Conservation (phyloP, 2,329 filamentous ascomycete genomes). For the Exophiala calicioides region DNA sequence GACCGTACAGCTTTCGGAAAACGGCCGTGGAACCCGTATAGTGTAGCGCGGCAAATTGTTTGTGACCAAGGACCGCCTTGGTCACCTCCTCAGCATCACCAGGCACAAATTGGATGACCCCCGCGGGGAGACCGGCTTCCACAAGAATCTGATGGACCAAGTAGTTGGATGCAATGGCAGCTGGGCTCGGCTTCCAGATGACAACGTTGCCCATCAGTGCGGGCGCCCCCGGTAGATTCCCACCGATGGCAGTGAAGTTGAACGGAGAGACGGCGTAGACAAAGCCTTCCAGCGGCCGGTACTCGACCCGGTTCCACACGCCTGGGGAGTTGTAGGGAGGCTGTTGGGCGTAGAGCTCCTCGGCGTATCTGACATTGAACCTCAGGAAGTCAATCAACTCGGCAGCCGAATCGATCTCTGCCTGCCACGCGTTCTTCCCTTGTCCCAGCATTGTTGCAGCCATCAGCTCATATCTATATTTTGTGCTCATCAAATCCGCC, state of each 20-base stretch:
- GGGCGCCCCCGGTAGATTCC: conserved; percentile 75
- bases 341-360: conserved; percentile 86
- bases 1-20: conserved; percentile 80
- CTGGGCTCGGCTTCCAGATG: conserved; percentile 85
- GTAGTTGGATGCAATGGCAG: conserved; percentile 79
- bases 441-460: conserved; percentile 94
- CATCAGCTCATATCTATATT: conserved; percentile 97
- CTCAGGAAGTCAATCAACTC: conserved; percentile 91
- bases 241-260: conserved; percentile 92
- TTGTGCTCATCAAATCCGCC: conserved; percentile 82
- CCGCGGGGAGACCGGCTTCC: conserved; percentile 78
- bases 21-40: conserved; percentile 86
- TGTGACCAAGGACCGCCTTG: conserved; percentile 69
- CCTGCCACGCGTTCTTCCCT: conserved; percentile 98
- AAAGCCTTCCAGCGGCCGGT: conserved; percentile 83
- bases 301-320: conserved; percentile 84
- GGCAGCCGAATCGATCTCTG: conserved; percentile 95
- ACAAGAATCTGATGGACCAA: conserved; percentile 83
- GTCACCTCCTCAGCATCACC: conserved; percentile 80
- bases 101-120: conserved; percentile 86
- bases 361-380: conserved; percentile 91
- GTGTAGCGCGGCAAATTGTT: conserved; percentile 77
- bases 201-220: conserved; percentile 87
- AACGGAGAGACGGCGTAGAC: conserved; percentile 87
- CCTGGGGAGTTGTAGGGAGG: conserved; percentile 79